These are phyloP conservation scores for Amauroascus verrucosus DNA, from an alignment of 2,329 filamentous ascomycete genomes.

Conservation along the genomic window DNA sequence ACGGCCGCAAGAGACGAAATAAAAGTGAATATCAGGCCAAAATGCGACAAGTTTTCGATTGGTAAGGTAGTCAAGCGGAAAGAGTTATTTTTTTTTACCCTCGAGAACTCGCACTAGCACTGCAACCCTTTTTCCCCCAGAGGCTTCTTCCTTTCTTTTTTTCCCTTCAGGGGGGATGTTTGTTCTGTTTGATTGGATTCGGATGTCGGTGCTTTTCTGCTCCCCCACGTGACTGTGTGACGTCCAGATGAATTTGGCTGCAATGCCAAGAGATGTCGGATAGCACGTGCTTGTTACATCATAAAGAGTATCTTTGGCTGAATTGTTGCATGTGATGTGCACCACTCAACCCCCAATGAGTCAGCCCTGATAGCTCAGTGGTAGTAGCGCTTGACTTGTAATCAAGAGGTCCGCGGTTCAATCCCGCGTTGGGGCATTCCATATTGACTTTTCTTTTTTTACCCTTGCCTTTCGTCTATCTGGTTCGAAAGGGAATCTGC, in stretches of 20 bases:
- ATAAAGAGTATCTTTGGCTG: no score
- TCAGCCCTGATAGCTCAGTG: conserved; percentile 11
- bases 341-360: no score
- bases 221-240: conserved; percentile 1
- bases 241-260: background rate
- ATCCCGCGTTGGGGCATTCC: conserved; percentile 12
- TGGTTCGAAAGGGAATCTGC: no score
- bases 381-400: conserved; percentile 13
- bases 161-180: conserved; percentile 1
- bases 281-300: no score
- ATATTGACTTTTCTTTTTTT: background rate
- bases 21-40: background rate
- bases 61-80: background rate
- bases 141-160: background rate
- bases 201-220: background rate
- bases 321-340: no score
- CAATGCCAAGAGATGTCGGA: background rate
- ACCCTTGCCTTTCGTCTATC: background rate
- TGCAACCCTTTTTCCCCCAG: background rate
- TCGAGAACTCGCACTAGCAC: no score
- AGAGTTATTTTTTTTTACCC: background rate
- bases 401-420: conserved; percentile 13
- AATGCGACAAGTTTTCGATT: no score
- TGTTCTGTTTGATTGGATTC: background rate
- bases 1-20: background rate